Conservation (phyloP, 148 eudicot genomes). For the Linanthus parryae region DNA sequence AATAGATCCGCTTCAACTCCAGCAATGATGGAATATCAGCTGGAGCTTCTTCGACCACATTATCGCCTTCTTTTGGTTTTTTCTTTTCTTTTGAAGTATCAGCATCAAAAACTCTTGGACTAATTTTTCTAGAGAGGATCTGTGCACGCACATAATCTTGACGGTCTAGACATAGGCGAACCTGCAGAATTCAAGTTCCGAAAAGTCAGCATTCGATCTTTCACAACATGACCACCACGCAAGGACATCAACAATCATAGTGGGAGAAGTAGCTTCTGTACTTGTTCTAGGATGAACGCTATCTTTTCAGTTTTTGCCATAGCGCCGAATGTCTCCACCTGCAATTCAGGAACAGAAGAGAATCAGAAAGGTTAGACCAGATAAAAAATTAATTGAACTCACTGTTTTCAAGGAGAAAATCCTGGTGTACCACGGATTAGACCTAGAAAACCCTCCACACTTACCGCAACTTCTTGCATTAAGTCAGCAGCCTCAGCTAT, state of each 20-base stretch:
- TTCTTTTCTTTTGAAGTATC: constrained; percentile 80
- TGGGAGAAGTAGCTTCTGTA: constrained; percentile 22
- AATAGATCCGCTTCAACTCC: constrained; percentile 71
- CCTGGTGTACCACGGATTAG: no score
- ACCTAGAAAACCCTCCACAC: constrained; percentile 30
- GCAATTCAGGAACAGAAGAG: no score
- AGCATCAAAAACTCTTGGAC: constrained; percentile 86
- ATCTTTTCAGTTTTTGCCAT: constrained; percentile 98
- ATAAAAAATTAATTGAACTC: no score
- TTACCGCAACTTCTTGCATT: constrained; percentile 97
- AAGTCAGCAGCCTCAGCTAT: constrained; percentile 96
- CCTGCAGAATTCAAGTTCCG: constrained; percentile 32
- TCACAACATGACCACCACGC: neutral
- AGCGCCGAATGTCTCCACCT: constrained; percentile 97
- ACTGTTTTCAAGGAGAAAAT: no score
- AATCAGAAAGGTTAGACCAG: no score
- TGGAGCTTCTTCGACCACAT: constrained; percentile 73
- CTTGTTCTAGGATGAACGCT: constrained; percentile 96
- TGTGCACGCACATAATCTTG: constrained; percentile 91
- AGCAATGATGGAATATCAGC: constrained; percentile 68
- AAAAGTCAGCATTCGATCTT: constrained; percentile 1
- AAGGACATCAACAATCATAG: neutral
- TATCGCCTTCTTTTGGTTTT: constrained; percentile 80
- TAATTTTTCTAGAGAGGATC: constrained; percentile 84
- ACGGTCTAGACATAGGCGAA: constrained; percentile 86